Percentiles rank a stretch among this genome's conserved stretches.
These are phyloP conservation scores for Pseudogymnoascus pannorum DNA, from an alignment of 2,329 filamentous ascomycete genomes.

Conservation along the genomic window DNA sequence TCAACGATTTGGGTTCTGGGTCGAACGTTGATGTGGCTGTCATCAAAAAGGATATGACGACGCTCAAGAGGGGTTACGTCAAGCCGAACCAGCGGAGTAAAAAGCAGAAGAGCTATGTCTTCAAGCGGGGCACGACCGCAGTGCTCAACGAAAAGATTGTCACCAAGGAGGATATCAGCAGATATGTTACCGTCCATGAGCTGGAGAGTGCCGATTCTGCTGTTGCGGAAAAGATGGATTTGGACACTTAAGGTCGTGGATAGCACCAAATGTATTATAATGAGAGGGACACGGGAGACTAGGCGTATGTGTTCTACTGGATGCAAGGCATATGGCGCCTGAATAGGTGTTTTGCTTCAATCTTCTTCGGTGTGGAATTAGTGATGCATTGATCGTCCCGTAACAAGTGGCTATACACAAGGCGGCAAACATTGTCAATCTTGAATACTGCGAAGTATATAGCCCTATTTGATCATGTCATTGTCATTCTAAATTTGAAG, in stretches of 20 bases:
- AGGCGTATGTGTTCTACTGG: constrained; percentile 8
- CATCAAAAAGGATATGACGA: constrained; percentile 93
- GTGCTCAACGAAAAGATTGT: constrained; percentile 95
- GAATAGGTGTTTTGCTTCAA: constrained; percentile 5
- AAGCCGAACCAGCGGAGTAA: constrained; percentile 83
- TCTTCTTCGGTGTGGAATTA: not conserved
- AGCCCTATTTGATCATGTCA: constrained; percentile 3
- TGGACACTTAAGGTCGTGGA: constrained; percentile 44
- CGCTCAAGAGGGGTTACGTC: constrained; percentile 84
- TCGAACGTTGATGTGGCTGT: constrained; percentile 96
- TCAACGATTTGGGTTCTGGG: constrained; percentile 94
- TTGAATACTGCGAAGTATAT: not conserved
- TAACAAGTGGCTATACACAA: constrained; percentile 1
- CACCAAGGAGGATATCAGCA: constrained; percentile 84
- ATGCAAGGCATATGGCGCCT: not conserved
- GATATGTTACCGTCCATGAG: constrained; percentile 89
- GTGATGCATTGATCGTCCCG: not conserved
- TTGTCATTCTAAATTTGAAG: not conserved
- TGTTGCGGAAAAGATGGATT: constrained; percentile 63
- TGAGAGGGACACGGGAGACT: constrained; percentile 8
- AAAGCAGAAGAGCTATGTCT: constrained; percentile 92
- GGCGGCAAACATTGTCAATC: not conserved
- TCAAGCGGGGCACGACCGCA: constrained; percentile 85
- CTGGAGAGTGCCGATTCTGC: constrained; percentile 45
- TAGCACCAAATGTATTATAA: constrained; percentile 7